Evolutionary conservation across 169 alveolate genomes (phyloP).

Genomic region (Plasmodium relictum): DNA sequence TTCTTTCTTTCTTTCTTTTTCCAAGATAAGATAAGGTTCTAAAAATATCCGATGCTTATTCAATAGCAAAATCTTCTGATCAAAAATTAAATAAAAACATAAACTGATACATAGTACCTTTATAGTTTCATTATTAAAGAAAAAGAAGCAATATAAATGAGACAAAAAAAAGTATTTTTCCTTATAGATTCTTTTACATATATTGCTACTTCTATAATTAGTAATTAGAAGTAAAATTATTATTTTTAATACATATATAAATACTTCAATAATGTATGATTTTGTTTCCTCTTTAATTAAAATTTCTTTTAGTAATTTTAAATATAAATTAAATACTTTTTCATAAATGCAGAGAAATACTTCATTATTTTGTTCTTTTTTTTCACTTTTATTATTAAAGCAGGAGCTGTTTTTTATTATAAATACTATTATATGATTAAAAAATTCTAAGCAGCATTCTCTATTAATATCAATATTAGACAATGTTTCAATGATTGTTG

Average conservation of each 20-base stretch:
- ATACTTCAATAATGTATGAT: constrained; percentile 18
- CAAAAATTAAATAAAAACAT: constrained; percentile 52
- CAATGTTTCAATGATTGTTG: not conserved
- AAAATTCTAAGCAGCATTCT: constrained; percentile 9
- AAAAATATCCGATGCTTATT: constrained; percentile 45
- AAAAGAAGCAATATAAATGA: constrained; percentile 56
- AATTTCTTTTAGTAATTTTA: constrained; percentile 52
- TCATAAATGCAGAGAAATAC: constrained; percentile 34
- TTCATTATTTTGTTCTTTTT: constrained; percentile 1
- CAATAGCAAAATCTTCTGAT: constrained; percentile 30
- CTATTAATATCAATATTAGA: constrained; percentile 17
- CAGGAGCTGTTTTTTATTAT: constrained; percentile 16
- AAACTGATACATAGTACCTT: constrained; percentile 36
- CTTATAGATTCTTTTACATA: constrained; percentile 62
- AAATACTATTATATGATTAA: constrained; percentile 21
- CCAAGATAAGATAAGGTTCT: constrained; percentile 30
- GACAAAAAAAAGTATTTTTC: constrained; percentile 53
- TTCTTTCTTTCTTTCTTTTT: constrained; percentile 1
- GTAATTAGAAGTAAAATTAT: constrained; percentile 53
- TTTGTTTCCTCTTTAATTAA: constrained; percentile 38
- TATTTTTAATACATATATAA: constrained; percentile 63
- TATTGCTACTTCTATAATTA: constrained; percentile 41
- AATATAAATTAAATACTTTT: constrained; percentile 18
- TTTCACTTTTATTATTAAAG: not conserved
- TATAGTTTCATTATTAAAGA: constrained; percentile 54